These are phyloP conservation scores for Canavalia ensiformis DNA, from an alignment of 306 rosid genomes.

Conservation along the genomic window DNA sequence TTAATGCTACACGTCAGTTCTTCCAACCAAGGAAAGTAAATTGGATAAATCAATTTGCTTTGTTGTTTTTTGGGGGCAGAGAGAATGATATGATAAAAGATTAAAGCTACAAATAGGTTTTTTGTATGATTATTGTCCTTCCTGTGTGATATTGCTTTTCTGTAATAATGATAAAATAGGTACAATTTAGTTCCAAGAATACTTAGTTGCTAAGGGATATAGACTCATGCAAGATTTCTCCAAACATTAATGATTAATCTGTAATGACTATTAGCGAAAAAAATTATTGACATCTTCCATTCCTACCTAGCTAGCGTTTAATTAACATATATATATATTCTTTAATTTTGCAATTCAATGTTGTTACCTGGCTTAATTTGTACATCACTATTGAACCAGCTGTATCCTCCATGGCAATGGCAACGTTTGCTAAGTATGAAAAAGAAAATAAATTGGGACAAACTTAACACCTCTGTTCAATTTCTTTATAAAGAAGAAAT, in stretches of 20 bases:
- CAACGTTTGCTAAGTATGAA: conserved; percentile 8
- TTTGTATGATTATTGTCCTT: conserved; percentile 36
- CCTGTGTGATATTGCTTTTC: background rate
- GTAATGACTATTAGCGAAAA: background rate
- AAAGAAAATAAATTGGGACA: conserved; percentile 17
- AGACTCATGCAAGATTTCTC: conserved; percentile 7
- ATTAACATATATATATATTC: background rate
- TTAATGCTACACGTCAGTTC: background rate
- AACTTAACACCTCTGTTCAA: conserved; percentile 25
- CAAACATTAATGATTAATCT: background rate
- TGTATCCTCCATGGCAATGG: conserved; percentile 41
- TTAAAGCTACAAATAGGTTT: background rate
- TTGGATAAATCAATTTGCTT: background rate
- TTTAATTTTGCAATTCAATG: conserved; percentile 9
- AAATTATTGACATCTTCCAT: conserved; percentile 1
- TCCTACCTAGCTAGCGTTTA: background rate
- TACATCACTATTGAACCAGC: conserved; percentile 37
- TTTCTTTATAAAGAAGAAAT: conserved; percentile 33
- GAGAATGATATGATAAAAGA: background rate
- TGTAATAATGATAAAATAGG: conserved; percentile 5
- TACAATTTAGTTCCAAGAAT: background rate
- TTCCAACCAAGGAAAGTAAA: background rate
- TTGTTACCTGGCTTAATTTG: conserved; percentile 4
- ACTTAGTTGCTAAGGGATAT: conserved; percentile 43
- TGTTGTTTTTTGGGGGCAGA: background rate